Percentiles rank a stretch among this genome's conserved stretches.
Conservation (phyloP, 2,329 filamentous ascomycete genomes). For the Botrytis elliptica region DNA sequence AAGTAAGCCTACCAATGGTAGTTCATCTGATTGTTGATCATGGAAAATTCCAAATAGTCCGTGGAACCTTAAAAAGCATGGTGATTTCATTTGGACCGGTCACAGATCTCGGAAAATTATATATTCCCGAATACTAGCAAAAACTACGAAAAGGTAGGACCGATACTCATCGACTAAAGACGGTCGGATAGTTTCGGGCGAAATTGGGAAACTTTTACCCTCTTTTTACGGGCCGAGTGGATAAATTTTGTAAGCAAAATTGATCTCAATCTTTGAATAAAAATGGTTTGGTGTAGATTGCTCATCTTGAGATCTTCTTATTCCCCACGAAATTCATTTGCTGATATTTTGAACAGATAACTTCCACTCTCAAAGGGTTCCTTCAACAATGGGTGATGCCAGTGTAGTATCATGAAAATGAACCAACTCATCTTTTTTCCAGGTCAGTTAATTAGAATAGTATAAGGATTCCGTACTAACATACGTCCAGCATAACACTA, state of each 20-base stretch:
- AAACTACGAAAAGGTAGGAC: not conserved
- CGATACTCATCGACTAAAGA: not conserved
- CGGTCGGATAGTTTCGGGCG: not conserved
- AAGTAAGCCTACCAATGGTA: not conserved
- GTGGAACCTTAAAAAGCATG: not conserved
- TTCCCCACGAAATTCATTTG: fast-evolving
- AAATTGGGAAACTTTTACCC: not conserved
- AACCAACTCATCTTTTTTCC: not conserved
- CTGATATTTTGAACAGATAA: not conserved
- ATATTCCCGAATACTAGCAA: not conserved
- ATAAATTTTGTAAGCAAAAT: not conserved
- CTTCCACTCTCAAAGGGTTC: not conserved
- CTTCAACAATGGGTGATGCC: not conserved
- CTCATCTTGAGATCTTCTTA: not conserved
- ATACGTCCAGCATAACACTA: not conserved
- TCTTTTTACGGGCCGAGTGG: not conserved
- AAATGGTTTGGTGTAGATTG: not conserved
- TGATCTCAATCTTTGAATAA: not conserved
- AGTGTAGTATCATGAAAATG: not conserved
- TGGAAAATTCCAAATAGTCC: not conserved
- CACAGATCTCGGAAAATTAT: not conserved
- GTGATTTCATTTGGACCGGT: not conserved
- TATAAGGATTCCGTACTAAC: not conserved
- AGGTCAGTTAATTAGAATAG: not conserved
- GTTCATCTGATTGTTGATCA: not conserved